A percentile compares a stretch with the other conserved stretches of the same genome.
These are phyloP conservation scores for Simplicillium sp. DNA, from an alignment of 2,329 filamentous ascomycete genomes.

Conservation along the genomic window DNA sequence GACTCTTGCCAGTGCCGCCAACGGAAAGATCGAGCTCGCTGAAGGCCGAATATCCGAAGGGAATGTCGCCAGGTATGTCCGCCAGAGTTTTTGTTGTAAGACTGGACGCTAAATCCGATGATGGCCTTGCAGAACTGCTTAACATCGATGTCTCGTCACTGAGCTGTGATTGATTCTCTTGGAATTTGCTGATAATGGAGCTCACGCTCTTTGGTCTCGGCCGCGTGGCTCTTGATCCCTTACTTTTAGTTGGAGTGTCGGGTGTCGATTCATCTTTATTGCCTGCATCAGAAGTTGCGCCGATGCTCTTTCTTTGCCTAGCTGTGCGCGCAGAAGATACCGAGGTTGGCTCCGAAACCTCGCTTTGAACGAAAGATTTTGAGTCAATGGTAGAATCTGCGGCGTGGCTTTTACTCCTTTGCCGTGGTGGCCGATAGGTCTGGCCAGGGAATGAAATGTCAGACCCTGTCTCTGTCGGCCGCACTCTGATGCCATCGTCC, in stretches of 20 bases:
- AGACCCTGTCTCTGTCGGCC: slow-evolving; percentile 8
- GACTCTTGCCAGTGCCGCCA: slow-evolving; percentile 33
- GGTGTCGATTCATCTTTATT: slow-evolving; percentile 20
- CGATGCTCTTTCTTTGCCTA: neutral
- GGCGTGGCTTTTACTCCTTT: slow-evolving; percentile 4
- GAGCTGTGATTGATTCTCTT: slow-evolving; percentile 4
- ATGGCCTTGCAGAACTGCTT: slow-evolving; percentile 14
- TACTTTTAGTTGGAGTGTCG: slow-evolving; percentile 28
- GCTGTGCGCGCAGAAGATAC: no score
- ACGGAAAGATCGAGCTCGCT: slow-evolving; percentile 51
- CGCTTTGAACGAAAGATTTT: no score
- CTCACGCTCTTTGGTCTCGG: slow-evolving; percentile 13
- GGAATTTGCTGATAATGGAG: slow-evolving; percentile 2
- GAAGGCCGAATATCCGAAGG: slow-evolving; percentile 57
- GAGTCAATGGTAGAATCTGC: no score
- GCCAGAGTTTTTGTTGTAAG: slow-evolving; percentile 42
- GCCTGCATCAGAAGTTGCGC: slow-evolving; percentile 1
- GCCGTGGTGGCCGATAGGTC: slow-evolving; percentile 5
- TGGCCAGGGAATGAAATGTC: slow-evolving; percentile 10
- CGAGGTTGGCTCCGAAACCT: no score
- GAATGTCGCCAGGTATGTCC: slow-evolving; percentile 47
- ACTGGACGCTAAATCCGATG: slow-evolving; percentile 24
- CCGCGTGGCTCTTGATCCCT: slow-evolving; percentile 15
- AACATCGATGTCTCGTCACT: slow-evolving; percentile 19
- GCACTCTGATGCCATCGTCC: slow-evolving; percentile 10